These are phyloP conservation scores for Bigelowiella natans DNA, from an alignment of 78 protist genomes.

Conservation along the genomic window DNA sequence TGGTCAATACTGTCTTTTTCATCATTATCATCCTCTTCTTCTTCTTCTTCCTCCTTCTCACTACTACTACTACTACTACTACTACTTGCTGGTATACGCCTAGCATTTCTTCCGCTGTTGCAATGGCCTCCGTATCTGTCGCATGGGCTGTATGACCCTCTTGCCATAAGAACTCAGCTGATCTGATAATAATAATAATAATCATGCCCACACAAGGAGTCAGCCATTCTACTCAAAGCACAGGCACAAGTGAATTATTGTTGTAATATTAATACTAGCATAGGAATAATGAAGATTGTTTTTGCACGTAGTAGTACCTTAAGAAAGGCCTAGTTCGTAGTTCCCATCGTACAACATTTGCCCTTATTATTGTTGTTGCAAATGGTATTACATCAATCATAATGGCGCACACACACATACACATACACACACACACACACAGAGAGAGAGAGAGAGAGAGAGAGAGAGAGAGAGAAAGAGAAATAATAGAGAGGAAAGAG, in stretches of 20 bases:
- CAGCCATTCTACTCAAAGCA: no score
- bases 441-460: not conserved
- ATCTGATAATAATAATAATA: no score
- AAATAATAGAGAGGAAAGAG: no score
- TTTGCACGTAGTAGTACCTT: not conserved
- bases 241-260: no score
- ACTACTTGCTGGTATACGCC: not conserved
- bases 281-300: no score
- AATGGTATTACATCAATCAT: not conserved
- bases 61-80: no score
- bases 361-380: not conserved
- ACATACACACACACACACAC: not conserved
- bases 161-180: slow-evolving; percentile 96
- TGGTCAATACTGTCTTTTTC: no score
- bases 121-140: slow-evolving; percentile 61
- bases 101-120: not conserved
- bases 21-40: no score
- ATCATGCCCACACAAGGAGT: slow-evolving; percentile 97
- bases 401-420: not conserved
- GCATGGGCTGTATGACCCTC: slow-evolving; percentile 95
- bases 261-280: no score
- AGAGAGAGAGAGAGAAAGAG: not conserved
- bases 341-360: not conserved
- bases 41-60: no score
- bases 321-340: not conserved